Evolutionary conservation across 169 alveolate species (phyloP), one percentile per base, ranked within the genome.

Genomic region (Plasmodium adleri): DNA sequence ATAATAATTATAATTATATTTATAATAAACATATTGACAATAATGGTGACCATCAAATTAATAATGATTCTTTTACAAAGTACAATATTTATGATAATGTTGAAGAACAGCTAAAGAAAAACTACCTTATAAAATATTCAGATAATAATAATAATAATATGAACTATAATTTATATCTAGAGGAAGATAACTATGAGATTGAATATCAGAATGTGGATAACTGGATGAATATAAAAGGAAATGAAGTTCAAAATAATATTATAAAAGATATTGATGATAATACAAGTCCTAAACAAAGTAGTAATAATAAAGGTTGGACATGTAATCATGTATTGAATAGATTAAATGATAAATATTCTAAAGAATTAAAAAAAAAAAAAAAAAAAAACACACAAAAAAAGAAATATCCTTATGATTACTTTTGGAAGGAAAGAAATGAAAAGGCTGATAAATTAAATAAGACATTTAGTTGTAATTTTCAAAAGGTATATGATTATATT

Each of bases 401-500:
- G 1, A 26, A 26, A 50, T 10, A 22, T 17, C 15, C 2, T 1
- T n/a, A 22, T 13, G 10, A 15, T 32, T 39, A 10, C 8, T 50
- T 64, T 32, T 8, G 45, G 45, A 85, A 26, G 0, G 64, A 15
- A 28, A 63, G 13, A 28, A 52, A 8, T 32, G 5, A 70, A n/a
- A 6, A 17, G 0, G 6, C 26, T 4, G 64, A n/a, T 0, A 63
- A 60, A 12, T 10, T 10, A 60, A 64, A 59, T 32, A 13, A 9
- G 5, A 43, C 43, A 32, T 20, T 68, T 24, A 64, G 43, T 10
- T 86, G 92, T 20, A 86, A 60, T 17, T 86, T 86, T 54, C 24
- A 86, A 72, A 86, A 60, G 50, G 0, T 86, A 20, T 86, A 86
- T 49, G 92, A 86, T 67, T 86, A 86, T 64, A 86, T 86, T 26